Base-by-base conservation (phyloP, 1,139 yeast genomes). In the Magnusiomyces tetraspermus region DNA sequence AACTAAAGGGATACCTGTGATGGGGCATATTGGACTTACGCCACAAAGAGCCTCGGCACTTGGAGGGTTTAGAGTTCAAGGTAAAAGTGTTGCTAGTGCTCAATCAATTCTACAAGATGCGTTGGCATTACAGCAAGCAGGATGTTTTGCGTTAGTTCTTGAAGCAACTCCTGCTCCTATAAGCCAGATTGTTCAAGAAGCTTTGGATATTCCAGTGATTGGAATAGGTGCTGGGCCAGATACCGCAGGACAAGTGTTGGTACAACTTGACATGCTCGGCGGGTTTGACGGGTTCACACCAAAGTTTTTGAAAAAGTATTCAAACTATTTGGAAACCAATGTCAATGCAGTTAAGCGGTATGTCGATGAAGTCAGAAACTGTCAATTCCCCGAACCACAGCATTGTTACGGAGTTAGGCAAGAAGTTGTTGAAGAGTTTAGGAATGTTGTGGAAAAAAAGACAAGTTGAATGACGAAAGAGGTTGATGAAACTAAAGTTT, bases 171-270 rank as follows among this genome's bases (percentile, higher is more conserved):
- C 98, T 2, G 79, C 79, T 53, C 76, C 76, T 55, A 71, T 92
- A n/a, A 92, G 92, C 0, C 68, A 73, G 48, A 71, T 72, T 54
- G 79, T 92, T 45, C 85, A 97, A 0, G 64, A 73, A 1, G 71
- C 72, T 28, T 67, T 89, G 33, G 55, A 66, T 0, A 73, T 90
- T 1, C 97, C 98, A 0, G 87, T 95, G 1, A 89, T 92, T 58
- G 97, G 98, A 5, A 92, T 92, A 51, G 98, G 98, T 5, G 97
- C 97, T 0, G 97, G 98, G 0, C 80, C 83, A 21, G 70, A 70
- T 13, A 83, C 92, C 17, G 80, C 88, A 36, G 97, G 96, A 0
- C 97, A 92, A 66, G 96, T 92, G 1, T 74, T 92, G 49, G 98
- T 92, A 0, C 82, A 85, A 65, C 79, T 89, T 1, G 98, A 92